Evolutionary conservation across 2,329 filamentous ascomycete genomes (phyloP).

Genomic region (Clonostachys solani): DNA sequence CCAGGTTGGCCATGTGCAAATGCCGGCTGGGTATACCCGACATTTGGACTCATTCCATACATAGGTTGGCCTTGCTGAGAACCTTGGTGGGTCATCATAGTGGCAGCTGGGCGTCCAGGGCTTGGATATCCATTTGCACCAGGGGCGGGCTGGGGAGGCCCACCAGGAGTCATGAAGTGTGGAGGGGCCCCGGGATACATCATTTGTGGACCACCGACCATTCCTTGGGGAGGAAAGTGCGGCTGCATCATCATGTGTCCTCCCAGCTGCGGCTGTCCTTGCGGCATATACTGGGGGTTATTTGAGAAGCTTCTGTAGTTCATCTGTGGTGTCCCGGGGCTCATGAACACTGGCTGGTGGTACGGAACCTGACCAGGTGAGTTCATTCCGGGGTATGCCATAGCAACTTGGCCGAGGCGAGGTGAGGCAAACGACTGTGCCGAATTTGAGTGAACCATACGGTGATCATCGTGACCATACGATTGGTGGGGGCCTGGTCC

Average conservation of each 20-base stretch:
- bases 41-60: conserved; percentile 72
- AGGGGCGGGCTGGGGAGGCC: conserved; percentile 54
- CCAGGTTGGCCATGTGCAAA: conserved; percentile 62
- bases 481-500: conserved; percentile 59
- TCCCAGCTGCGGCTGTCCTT: conserved; percentile 67
- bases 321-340: conserved; percentile 66
- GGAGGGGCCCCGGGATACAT: conserved; percentile 70
- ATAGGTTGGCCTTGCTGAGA: conserved; percentile 84
- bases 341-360: conserved; percentile 69
- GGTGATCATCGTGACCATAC: conserved; percentile 76
- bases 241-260: conserved; percentile 80
- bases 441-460: conserved; percentile 84
- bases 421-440: conserved; percentile 84
- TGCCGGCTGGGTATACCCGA: conserved; percentile 71
- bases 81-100: conserved; percentile 92
- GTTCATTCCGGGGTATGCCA: conserved; percentile 66
- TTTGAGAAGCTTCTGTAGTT: conserved; percentile 69
- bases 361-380: conserved; percentile 68
- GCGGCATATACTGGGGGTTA: conserved; percentile 65
- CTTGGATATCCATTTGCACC: conserved; percentile 81
- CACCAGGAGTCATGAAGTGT: conserved; percentile 60
- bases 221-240: conserved; percentile 69
- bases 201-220: conserved; percentile 69
- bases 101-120: conserved; percentile 71
- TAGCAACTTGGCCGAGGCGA: conserved; percentile 65